Percentiles rank a stretch among this genome's conserved stretches.
Evolutionary conservation across 2,329 filamentous ascomycete species (phyloP).

Genomic region (Phyllosticta citrichinensis): DNA sequence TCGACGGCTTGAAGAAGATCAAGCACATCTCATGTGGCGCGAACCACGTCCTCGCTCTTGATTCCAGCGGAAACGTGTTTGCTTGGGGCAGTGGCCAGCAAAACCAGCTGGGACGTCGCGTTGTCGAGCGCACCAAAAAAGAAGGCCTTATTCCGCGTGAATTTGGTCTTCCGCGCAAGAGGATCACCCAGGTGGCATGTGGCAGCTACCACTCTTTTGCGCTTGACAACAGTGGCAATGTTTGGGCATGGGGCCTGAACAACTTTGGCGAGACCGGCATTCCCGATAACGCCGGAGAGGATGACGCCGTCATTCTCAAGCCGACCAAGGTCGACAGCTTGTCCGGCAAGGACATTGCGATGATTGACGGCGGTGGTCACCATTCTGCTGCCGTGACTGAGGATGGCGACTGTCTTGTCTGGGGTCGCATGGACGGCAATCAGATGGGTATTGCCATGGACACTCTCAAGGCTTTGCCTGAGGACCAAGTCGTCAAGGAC

Average conservation of each 20-base stretch:
- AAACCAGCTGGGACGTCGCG: slow-evolving; percentile 56
- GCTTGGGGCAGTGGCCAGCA: slow-evolving; percentile 68
- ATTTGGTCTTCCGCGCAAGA: slow-evolving; percentile 44
- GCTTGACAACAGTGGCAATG: slow-evolving; percentile 54
- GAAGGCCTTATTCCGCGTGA: slow-evolving; percentile 47
- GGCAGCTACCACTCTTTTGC: slow-evolving; percentile 79
- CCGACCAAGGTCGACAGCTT: slow-evolving; percentile 54
- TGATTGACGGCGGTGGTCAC: slow-evolving; percentile 64
- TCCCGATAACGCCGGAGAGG: slow-evolving; percentile 51
- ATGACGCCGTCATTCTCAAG: slow-evolving; percentile 61
- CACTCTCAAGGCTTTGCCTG: slow-evolving; percentile 40
- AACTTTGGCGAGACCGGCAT: slow-evolving; percentile 75
- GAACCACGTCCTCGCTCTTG: slow-evolving; percentile 62
- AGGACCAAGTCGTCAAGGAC: slow-evolving; percentile 54
- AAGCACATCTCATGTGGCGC: slow-evolving; percentile 54
- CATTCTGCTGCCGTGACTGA: slow-evolving; percentile 55
- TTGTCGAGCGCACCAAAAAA: slow-evolving; percentile 49
- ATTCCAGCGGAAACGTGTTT: slow-evolving; percentile 53
- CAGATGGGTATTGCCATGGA: slow-evolving; percentile 38
- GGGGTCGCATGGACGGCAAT: slow-evolving; percentile 50
- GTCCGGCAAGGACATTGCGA: slow-evolving; percentile 50
- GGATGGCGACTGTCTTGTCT: slow-evolving; percentile 46
- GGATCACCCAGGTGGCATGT: slow-evolving; percentile 52
- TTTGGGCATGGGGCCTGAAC: slow-evolving; percentile 80
- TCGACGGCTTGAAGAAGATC: slow-evolving; percentile 57